Evolutionary conservation across 768 basidiomycete genomes (phyloP), one percentile per base, ranked within the genome.

Genomic region (Boletus pseudo-olivaceus): DNA sequence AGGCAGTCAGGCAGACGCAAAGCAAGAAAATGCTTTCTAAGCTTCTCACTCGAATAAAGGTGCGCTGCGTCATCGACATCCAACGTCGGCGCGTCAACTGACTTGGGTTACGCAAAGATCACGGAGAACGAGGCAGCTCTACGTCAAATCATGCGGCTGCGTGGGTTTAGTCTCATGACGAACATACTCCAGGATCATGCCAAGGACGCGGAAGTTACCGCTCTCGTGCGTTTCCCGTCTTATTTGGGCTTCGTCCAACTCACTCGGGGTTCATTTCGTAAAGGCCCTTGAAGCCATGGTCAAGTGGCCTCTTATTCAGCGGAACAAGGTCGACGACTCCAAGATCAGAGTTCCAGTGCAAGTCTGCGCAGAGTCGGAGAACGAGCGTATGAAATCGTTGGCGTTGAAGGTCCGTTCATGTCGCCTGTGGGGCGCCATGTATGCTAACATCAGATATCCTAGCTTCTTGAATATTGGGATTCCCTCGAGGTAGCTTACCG

Each of bases 91-190:
- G 19, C 7, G 17, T 26, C 26, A 14, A 19, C 33, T 59, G n/a
- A 59, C 35, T 44, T 11, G 29, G 26, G 27, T 41, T 3, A 41
- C 32, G 32, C 33, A 32, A 58, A 96, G 94, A 85, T 96, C 54
- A 96, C 96, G 2, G 84, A 88, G 37, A 92, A 96, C 56, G 79
- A 82, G 41, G 76, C 82, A 0, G 84, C 92, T 12, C 75, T 93
- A 26, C 79, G 91, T 30, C 85, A 93, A 67, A 78, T 98, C 45
- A 88, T 97, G 83, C 87, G 93, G 5, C 75, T 98, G 64, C 92
- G 97, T 66, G 95, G 95, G 2, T 90, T 95, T 68, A 90, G 87
- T 71, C 75, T 94, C 15, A 95, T 98, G 92, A 87, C 83, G 42
- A 91, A 89, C 64, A 78, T 98, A 37, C 73, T 98, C 30, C 82